Evolutionary conservation across 2,329 filamentous ascomycete genomes (phyloP), one percentile per base, ranked within the genome.

Genomic region (Teratosphaeria viscida): DNA sequence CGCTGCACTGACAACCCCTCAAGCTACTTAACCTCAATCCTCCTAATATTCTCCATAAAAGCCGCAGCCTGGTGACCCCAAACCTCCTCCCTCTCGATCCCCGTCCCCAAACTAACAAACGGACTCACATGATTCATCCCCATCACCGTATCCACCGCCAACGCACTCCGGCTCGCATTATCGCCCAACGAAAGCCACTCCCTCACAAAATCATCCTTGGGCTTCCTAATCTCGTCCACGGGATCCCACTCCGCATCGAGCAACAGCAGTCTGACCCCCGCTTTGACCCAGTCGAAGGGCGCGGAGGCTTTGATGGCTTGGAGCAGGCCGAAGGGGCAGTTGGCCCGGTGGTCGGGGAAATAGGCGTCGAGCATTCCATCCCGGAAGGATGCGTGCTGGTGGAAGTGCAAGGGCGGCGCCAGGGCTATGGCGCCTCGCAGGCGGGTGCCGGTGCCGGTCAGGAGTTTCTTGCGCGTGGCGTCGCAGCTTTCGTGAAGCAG

Each of bases 91-190:
- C 59, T 23, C 29, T 65, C 66, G 23, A 64, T 59, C 2, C 64
- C 66, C 10, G 68, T 69, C 16, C 65, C 58, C 19, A 70, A 53
- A 16, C 55, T 60, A 12, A 55, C 32, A 16, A 63, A 58, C 1
- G 68, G 65, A 58, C 66, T 67, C 53, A 69, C 66, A 43, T 70
- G 68, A 34, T 70, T 70, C 35, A 69, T 67, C 0, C 68, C 64
- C 10, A 39, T 55, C 63, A 68, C 67, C 34, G 56, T 59, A 39
- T 70, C 66, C 2, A 66, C 61, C 6, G 65, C 60, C 29, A 69
- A 37, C 10, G 64, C 61, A 37, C 39, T 57, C n/a, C 63, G 56
- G 34, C 62, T 65, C 4, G 60, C 59, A 19, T 34, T 52, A 14
- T 60, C 65, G 5, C 56, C 56, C 23, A 63, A 62, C 14, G 56